These are phyloP conservation scores for Linnemannia zychae DNA, from an alignment of 192 early-diverging fungal genomes.

Conservation along the genomic window DNA sequence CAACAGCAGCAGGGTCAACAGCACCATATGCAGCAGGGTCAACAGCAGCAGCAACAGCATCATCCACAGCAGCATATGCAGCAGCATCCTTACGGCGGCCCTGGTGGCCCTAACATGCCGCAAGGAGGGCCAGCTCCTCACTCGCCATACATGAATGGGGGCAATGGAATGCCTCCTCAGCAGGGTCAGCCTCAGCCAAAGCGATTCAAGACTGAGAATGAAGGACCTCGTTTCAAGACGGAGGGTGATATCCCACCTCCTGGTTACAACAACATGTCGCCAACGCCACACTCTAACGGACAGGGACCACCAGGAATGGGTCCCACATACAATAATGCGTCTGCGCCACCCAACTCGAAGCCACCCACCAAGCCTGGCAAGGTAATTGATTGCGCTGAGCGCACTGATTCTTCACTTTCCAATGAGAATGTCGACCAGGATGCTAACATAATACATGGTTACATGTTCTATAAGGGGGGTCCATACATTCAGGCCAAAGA, in stretches of 20 bases:
- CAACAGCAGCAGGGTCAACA: slow-evolving; percentile 25
- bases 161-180: slow-evolving; percentile 39
- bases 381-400: slow-evolving; percentile 5
- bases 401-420: neutral
- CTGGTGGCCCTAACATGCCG: slow-evolving; percentile 53
- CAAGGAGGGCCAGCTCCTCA: slow-evolving; percentile 44
- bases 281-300: slow-evolving; percentile 60
- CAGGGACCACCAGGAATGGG: slow-evolving; percentile 59
- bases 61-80: slow-evolving; percentile 37
- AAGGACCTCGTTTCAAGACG: slow-evolving; percentile 43
- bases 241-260: slow-evolving; percentile 52
- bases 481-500: slow-evolving; percentile 32
- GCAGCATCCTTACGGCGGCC: slow-evolving; percentile 30
- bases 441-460: neutral
- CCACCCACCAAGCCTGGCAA: slow-evolving; percentile 27
- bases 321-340: slow-evolving; percentile 30
- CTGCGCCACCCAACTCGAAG: slow-evolving; percentile 29
- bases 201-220: slow-evolving; percentile 48
- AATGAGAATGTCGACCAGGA: neutral
- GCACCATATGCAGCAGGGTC: neutral
- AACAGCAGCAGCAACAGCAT: slow-evolving; percentile 48
- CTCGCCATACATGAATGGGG: slow-evolving; percentile 61
- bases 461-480: neutral
- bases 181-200: slow-evolving; percentile 57
- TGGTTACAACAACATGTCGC: slow-evolving; percentile 55